Conservation (phyloP, 1,284 basidiomycete genomes). For the Stygiomarasmius scandens region DNA sequence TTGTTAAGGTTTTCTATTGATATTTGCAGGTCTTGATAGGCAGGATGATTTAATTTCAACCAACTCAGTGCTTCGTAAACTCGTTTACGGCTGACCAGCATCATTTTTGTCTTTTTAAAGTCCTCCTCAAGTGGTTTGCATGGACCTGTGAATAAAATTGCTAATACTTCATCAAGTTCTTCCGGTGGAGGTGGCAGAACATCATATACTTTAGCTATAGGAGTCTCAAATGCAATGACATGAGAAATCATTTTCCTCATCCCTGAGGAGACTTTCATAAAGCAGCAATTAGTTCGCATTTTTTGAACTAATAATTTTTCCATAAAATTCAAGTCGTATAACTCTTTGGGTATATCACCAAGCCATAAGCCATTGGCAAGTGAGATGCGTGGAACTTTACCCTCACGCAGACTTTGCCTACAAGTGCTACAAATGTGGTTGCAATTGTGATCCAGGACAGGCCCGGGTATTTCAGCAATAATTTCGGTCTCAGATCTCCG, state of each 20-base stretch:
- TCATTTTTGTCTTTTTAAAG: too few relatives aligned
- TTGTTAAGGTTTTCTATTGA: constrained; percentile 32
- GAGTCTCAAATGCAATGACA: too few relatives aligned
- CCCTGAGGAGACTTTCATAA: constrained; percentile 30
- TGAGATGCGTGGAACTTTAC: constrained; percentile 26
- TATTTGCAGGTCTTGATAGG: constrained; percentile 39
- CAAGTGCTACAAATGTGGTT: constrained; percentile 20
- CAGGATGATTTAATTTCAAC: too few relatives aligned
- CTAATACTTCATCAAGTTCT: constrained; percentile 39
- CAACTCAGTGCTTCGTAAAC: too few relatives aligned
- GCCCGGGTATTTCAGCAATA: too few relatives aligned
- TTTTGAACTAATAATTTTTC: constrained; percentile 35
- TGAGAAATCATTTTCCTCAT: too few relatives aligned
- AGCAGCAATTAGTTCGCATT: constrained; percentile 31
- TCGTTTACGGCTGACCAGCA: too few relatives aligned
- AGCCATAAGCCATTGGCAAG: constrained; percentile 41
- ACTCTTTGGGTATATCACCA: constrained; percentile 31
- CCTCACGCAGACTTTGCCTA: constrained; percentile 16
- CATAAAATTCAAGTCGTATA: constrained; percentile 29
- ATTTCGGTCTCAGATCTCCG: too few relatives aligned
- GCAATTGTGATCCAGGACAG: constrained; percentile 20
- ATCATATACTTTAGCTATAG: constrained; percentile 33
- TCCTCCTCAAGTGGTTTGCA: constrained; percentile 31
- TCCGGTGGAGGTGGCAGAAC: constrained; percentile 32
- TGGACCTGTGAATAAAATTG: constrained; percentile 37